Conservation (phyloP, 2,329 filamentous ascomycete species). For the Botrytis porri region DNA sequence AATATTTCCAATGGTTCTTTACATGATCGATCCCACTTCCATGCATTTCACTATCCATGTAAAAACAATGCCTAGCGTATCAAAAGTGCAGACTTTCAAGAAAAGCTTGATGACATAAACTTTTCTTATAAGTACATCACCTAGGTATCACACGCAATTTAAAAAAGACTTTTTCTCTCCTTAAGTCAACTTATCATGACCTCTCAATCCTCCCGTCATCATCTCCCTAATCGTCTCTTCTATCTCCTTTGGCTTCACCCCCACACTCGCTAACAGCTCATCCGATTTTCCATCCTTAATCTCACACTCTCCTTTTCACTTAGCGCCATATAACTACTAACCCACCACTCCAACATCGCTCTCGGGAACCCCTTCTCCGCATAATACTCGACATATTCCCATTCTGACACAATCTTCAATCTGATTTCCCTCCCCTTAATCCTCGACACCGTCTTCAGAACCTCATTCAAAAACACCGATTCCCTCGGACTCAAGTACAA, state of each 20-base stretch:
- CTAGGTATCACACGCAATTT: not conserved
- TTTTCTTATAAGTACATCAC: no score
- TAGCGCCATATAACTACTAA: not conserved
- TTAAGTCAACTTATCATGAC: not conserved
- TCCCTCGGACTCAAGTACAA: constrained; percentile 4
- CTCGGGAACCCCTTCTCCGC: not conserved
- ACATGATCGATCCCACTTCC: not conserved
- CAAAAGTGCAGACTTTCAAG: not conserved
- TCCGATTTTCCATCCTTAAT: not conserved
- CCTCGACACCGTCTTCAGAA: not conserved
- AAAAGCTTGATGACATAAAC: no score
- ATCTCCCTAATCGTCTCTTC: constrained; percentile 1
- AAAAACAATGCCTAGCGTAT: not conserved
- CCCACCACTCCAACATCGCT: constrained; percentile 15
- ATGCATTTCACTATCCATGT: not conserved
- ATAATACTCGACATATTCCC: constrained; percentile 2
- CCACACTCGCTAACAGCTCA: not conserved
- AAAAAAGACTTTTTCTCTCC: not conserved
- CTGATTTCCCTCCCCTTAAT: not conserved
- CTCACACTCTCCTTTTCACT: not conserved
- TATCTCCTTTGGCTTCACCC: not conserved
- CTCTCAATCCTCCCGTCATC: not conserved
- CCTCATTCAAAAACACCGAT: not conserved
- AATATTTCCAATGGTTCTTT: not conserved
- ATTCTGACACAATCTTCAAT: not conserved